These are phyloP conservation scores for Herpotrichia juniperi DNA, from an alignment of 2,329 filamentous ascomycete genomes.

Conservation along the genomic window DNA sequence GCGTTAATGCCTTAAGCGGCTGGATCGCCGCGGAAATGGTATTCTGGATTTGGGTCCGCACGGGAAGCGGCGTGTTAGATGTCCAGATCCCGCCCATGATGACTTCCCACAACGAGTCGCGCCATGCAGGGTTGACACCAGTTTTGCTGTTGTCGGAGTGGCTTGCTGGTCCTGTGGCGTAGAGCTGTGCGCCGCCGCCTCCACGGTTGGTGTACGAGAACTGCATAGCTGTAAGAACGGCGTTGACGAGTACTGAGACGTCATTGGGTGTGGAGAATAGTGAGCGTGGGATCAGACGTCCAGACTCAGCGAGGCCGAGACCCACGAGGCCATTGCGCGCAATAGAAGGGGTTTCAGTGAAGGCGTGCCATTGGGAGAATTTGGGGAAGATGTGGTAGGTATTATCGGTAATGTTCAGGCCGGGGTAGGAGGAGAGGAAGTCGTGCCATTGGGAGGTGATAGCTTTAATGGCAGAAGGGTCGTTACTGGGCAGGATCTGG, in stretches of 20 bases:
- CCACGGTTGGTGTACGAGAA: constrained; percentile 32
- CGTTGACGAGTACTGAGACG: constrained; percentile 34
- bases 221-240: constrained; percentile 40
- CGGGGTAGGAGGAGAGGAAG: constrained; percentile 39
- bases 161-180: constrained; percentile 41
- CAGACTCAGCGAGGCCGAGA: constrained; percentile 38
- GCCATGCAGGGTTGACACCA: constrained; percentile 39
- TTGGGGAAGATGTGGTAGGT: constrained; percentile 37
- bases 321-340: constrained; percentile 42
- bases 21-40: constrained; percentile 37
- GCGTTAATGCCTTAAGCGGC: constrained; percentile 40
- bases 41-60: constrained; percentile 33
- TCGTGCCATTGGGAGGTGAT: constrained; percentile 37
- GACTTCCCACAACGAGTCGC: constrained; percentile 41
- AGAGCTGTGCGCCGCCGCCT: constrained; percentile 40
- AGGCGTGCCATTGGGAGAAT: constrained; percentile 39
- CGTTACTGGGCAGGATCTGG: constrained; percentile 35
- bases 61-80: constrained; percentile 17
- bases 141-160: constrained; percentile 38
- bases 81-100: constrained; percentile 42
- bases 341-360: constrained; percentile 36
- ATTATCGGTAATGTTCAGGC: constrained; percentile 37
- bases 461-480: constrained; percentile 29
- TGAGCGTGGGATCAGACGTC: constrained; percentile 38
- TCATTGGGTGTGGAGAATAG: constrained; percentile 28